Evolutionary conservation across 768 basidiomycete species (phyloP).

Genomic region (Lactifluus volemus): DNA sequence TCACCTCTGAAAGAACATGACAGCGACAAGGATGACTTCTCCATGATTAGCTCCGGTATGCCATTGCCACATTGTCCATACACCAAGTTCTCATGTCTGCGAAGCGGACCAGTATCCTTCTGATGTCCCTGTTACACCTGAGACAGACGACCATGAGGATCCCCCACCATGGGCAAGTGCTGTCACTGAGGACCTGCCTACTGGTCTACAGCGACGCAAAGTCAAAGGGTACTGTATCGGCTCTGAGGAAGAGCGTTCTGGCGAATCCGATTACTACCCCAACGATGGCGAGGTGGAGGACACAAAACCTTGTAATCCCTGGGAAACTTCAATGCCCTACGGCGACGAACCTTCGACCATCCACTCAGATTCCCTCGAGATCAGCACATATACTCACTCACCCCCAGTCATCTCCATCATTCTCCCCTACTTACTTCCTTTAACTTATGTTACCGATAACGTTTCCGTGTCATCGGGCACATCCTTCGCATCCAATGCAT

Average conservation of each 20-base stretch:
- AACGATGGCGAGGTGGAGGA: conserved; percentile 24
- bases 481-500: conserved; percentile 28
- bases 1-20: not conserved
- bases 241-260: conserved; percentile 17
- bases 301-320: conserved; percentile 3
- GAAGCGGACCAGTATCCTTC: conserved; percentile 8
- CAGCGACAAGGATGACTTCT: not conserved
- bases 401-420: conserved; percentile 7
- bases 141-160: conserved; percentile 2
- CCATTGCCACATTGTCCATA: not conserved
- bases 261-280: conserved; percentile 34
- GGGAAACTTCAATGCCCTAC: conserved; percentile 3
- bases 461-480: conserved; percentile 26
- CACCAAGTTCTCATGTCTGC: not conserved
- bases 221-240: conserved; percentile 9
- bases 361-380: conserved; percentile 15
- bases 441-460: conserved; percentile 27
- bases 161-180: conserved; percentile 7
- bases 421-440: conserved; percentile 16
- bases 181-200: not conserved
- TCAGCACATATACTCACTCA: not conserved
- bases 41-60: conserved; percentile 8
- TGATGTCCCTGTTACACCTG: conserved; percentile 14
- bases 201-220: conserved; percentile 15
- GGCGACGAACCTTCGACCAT: conserved; percentile 1